Evolutionary conservation across 2,329 filamentous ascomycete genomes (phyloP).

Genomic region (Cylindrodendrum hubeiense): DNA sequence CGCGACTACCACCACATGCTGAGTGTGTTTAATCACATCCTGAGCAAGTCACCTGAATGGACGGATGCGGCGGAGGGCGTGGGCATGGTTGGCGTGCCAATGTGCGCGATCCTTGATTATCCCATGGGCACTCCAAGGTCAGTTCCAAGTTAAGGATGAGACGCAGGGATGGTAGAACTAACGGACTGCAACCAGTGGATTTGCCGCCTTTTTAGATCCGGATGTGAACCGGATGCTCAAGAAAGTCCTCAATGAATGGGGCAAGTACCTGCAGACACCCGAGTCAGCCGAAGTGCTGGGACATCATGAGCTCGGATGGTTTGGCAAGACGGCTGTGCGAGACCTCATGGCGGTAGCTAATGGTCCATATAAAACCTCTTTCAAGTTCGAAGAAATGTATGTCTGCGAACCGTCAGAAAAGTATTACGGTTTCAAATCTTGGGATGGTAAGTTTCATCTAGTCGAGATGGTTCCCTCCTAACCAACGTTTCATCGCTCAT

Average conservation of each 20-base stretch:
- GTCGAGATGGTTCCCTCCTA: no score
- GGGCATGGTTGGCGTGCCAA: constrained; percentile 53
- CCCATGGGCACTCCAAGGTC: constrained; percentile 67
- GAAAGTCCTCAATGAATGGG: constrained; percentile 69
- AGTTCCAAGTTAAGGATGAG: constrained; percentile 12
- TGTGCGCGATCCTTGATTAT: constrained; percentile 67
- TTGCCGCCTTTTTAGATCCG: constrained; percentile 66
- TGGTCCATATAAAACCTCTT: constrained; percentile 46
- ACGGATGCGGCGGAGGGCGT: constrained; percentile 60
- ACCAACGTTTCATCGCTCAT: background rate
- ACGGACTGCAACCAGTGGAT: constrained; percentile 50
- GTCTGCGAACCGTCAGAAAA: constrained; percentile 67
- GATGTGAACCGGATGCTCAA: constrained; percentile 67
- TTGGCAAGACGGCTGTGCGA: constrained; percentile 60
- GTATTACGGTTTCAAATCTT: constrained; percentile 73
- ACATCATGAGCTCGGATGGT: constrained; percentile 63
- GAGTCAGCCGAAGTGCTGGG: constrained; percentile 66
- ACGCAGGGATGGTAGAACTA: constrained; percentile 5
- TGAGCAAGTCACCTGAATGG: constrained; percentile 58
- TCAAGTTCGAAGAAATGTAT: constrained; percentile 70
- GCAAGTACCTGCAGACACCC: constrained; percentile 64
- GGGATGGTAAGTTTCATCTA: constrained; percentile 65
- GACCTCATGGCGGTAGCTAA: constrained; percentile 67
- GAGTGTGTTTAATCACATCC: constrained; percentile 71
- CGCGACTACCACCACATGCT: constrained; percentile 77